Conservation (phyloP, 1,139 yeast species). For the Kodamaea ohmeri region DNA sequence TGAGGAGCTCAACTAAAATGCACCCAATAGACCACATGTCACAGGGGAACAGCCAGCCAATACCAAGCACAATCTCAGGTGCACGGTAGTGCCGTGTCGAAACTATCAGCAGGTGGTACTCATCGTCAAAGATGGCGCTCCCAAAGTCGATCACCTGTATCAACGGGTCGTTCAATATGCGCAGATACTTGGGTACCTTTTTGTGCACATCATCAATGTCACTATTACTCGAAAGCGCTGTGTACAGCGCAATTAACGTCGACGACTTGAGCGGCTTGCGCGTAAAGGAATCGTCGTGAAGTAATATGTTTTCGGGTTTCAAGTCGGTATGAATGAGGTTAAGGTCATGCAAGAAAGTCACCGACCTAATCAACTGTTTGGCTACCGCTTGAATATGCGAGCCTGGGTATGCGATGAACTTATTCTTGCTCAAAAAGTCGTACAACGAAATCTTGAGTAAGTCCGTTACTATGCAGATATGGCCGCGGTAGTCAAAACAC, state of each 20-base stretch:
- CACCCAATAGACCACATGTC: constrained; percentile 98
- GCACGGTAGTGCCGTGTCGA: constrained; percentile 97
- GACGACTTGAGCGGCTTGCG: constrained; percentile 35
- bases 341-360: constrained; percentile 85
- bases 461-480: constrained; percentile 91
- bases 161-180: constrained; percentile 70
- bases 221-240: constrained; percentile 21
- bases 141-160: constrained; percentile 95
- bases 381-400: constrained; percentile 86
- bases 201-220: constrained; percentile 13
- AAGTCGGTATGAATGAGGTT: constrained; percentile 91
- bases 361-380: constrained; percentile 79
- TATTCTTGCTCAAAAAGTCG: constrained; percentile 81
- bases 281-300: constrained; percentile 56
- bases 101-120: constrained; percentile 88
- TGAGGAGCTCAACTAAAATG: constrained; percentile 82
- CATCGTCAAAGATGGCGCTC: constrained; percentile 89
- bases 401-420: constrained; percentile 73
- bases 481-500: constrained; percentile 90
- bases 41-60: constrained; percentile 91
- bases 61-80: constrained; percentile 90
- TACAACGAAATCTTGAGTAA: constrained; percentile 79
- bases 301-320: constrained; percentile 89
- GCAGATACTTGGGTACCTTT: constrained; percentile 40
- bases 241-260: constrained; percentile 35